Evolutionary conservation across 192 early-diverging fungal genomes (phyloP), one percentile per base, ranked within the genome.

Genomic region (Helicostylum pulchrum): DNA sequence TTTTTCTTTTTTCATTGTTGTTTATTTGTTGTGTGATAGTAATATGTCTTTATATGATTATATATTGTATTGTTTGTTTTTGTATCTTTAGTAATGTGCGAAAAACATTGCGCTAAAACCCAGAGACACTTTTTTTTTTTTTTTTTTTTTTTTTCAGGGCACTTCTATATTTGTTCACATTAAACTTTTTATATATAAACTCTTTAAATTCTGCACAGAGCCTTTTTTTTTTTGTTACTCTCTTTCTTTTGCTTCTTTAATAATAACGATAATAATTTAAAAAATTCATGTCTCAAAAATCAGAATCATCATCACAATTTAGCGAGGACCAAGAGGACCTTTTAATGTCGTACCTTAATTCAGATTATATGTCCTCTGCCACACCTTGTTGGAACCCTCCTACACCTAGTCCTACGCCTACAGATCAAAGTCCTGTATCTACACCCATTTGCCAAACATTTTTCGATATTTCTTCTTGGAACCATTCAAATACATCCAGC

Each of bases 261-360:
- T 5, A 7, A 14, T 1, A 48, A 12, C 4, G 2, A 48, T 6
- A 48, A 19, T 12, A 17, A 19, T 17, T 2, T 19, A 48, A 48
- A 17, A 9, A 48, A 15, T 15, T n/a, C n/a, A 48, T 48, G 46
- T 17, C 46, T 19, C 12, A 48, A 19, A 39, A 39, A 4, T 10
- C 36, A 39, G 36, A 39, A 3, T 39, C 36, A 39, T 9, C 36
- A 39, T 9, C 36, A 39, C 36, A 48, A 48, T 48, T 48, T 19
- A 9, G 12, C 12, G 67, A 72, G 47, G 71, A 72, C n/a, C 65
- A 61, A 46, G 71, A 72, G 4, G 71, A 72, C 32, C 32, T 72
- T 1, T 17, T 72, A 21, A 53, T 67, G 36, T 72, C 71, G 7
- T 72, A 67, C 51, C 53, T 72, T 31, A 72, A 72, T 43, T 48